phyloP scores from a whole-genome alignment of 116 monocot species.

The Posidonia oceanica region DNA sequence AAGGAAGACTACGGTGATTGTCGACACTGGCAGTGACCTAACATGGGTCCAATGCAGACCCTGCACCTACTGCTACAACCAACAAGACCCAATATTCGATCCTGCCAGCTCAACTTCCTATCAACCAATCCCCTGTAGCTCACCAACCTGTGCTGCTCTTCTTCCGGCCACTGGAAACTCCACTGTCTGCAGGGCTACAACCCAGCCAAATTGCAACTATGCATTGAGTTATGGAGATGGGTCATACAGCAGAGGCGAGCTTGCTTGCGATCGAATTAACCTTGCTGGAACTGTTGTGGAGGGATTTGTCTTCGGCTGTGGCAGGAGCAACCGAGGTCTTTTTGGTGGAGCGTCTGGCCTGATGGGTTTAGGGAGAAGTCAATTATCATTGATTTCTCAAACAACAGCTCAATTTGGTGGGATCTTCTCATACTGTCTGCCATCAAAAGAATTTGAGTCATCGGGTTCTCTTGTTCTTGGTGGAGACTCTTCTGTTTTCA shows the following conservation, averaged over 20 bases:
- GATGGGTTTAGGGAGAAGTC: conserved; percentile 48
- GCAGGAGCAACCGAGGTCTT: conserved; percentile 40
- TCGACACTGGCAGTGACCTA: conserved; percentile 79
- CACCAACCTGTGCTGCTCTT: conserved; percentile 31
- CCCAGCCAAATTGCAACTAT: conserved; percentile 31
- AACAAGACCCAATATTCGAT: conserved; percentile 57
- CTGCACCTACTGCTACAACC: conserved; percentile 42
- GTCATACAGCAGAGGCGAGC: conserved; percentile 44
- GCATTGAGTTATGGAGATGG: conserved; percentile 51
- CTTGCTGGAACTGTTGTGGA: conserved; percentile 27
- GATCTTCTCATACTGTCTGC: conserved; percentile 59
- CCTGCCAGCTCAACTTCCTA: conserved; percentile 49
- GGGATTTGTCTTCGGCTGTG: conserved; percentile 57
- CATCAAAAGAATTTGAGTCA: conserved; percentile 29
- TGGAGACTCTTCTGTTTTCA: conserved; percentile 25
- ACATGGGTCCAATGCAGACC: conserved; percentile 81
- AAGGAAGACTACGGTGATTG: conserved; percentile 36
- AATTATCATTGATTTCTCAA: conserved; percentile 45
- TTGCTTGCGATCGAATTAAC: conserved; percentile 25
- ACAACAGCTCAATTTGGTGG: conserved; percentile 35
- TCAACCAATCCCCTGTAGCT: conserved; percentile 35
- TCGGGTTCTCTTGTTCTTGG: conserved; percentile 52
- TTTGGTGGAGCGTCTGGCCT: conserved; percentile 60
- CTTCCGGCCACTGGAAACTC: conserved; percentile 11
- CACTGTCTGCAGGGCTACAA: conserved; percentile 3